Evolutionary conservation across 1,284 basidiomycete genomes (phyloP).

Genomic region (Meripilus lineatus): DNA sequence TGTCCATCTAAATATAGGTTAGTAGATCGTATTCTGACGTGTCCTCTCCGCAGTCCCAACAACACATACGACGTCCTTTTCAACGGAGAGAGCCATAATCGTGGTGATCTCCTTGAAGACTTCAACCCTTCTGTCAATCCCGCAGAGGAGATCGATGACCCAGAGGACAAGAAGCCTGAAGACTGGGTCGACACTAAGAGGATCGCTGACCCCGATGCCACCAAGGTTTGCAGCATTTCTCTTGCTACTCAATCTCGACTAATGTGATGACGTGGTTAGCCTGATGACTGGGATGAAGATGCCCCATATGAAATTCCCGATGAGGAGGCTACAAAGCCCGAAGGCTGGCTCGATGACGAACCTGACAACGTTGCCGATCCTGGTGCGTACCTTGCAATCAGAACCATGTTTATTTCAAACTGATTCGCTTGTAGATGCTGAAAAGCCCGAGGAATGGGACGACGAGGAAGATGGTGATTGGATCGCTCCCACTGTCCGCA

Average conservation of each 20-base stretch:
- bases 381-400: conserved; percentile 34
- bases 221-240: conserved; percentile 50
- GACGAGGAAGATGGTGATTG: conserved; percentile 99
- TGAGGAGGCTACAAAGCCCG: conserved; percentile 84
- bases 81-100: conserved; percentile 81
- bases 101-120: conserved; percentile 88
- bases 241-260: neutral
- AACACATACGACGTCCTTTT: conserved; percentile 93
- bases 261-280: conserved; percentile 36
- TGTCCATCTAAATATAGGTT: conserved; percentile 14
- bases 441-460: conserved; percentile 99
- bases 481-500: conserved; percentile 85
- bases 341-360: conserved; percentile 95
- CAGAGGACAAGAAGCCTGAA: conserved; percentile 85
- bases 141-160: conserved; percentile 88
- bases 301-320: conserved; percentile 90
- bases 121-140: conserved; percentile 97
- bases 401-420: neutral
- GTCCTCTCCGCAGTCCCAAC: conserved; percentile 64
- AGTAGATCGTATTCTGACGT: neutral
- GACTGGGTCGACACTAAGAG: conserved; percentile 91
- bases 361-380: conserved; percentile 83
- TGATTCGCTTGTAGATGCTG: conserved; percentile 52
- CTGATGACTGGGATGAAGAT: conserved; percentile 95
- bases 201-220: conserved; percentile 83